Base-by-base conservation (phyloP, 495 filamentous ascomycete genomes). In the Tetracladium marchalianum region DNA sequence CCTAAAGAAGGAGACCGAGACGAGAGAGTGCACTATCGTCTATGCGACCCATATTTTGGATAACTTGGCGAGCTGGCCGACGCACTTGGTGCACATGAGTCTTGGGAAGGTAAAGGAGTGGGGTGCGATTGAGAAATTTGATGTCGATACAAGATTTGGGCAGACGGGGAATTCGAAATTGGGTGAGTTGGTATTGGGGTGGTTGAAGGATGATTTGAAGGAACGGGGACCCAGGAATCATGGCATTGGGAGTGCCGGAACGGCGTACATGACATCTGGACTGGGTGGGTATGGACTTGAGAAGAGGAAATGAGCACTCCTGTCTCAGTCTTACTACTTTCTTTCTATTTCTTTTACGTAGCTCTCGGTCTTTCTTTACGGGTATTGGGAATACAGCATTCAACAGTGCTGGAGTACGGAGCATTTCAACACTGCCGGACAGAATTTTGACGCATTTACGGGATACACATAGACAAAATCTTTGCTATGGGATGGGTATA, bases 41-140 rank as follows among this genome's bases (percentile, higher is more conserved):
- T 99, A 99, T 64, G 92, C 92, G 18, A 97, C 92, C 15, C 92
- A 99, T 62, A 95, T 99, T 43, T 62, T 99, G 55, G 92, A 99
- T 59, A 93, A 94, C 52, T 62, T 96, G 19, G 86, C 85, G 0
- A 77, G 77, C 31, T 99, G 92, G 92, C 92, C 92, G 41, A 94
- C 83, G 0, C 90, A 99, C 66, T 64, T 99, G 41, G 89, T 95
- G 41, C 90, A 96, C 55, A 95, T 97, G 89, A 80, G 85, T 58
- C 57, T 90, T 34, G 92, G 92, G 3, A 77, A 67, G 43, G 84
- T 97, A 35, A 88, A 85, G 69, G 82, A 84, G 57, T 88, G 81
- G 81, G 93, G 92, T 0, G 62, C 66, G 18, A 73, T 86, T 24
- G 58, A 39, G 46, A 64, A 66, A 15, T 78, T 76, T 56, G 55